Conservation (phyloP, 2,329 filamentous ascomycete genomes). For the Fusarium humuli region DNA sequence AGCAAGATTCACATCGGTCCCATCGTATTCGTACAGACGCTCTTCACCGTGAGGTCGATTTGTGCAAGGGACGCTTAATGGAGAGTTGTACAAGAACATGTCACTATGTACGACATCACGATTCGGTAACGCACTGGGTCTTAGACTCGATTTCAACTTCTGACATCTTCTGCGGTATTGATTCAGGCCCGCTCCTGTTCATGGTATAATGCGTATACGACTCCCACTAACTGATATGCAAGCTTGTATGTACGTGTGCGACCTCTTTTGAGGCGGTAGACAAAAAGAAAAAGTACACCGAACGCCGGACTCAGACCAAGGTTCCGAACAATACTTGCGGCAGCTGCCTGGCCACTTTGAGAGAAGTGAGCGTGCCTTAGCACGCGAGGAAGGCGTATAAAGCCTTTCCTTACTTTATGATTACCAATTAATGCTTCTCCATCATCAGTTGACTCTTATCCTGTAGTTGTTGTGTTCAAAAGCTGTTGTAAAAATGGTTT, state of each 20-base stretch:
- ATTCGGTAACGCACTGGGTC: neutral
- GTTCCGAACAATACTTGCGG: constrained; percentile 23
- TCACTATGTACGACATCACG: neutral
- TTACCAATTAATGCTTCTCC: constrained; percentile 34
- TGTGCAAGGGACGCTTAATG: neutral
- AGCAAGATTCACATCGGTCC: neutral
- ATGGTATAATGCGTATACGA: constrained; percentile 36
- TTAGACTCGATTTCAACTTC: constrained; percentile 1
- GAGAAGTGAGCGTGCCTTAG: constrained; percentile 20
- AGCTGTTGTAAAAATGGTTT: constrained; percentile 2
- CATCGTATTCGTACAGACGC: constrained; percentile 20
- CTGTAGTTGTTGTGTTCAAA: constrained; percentile 30
- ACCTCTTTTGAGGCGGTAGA: constrained; percentile 21
- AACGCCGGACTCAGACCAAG: constrained; percentile 37
- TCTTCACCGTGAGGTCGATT: constrained; percentile 14
- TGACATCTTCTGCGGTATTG: constrained; percentile 15
- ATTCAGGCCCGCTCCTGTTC: constrained; percentile 31
- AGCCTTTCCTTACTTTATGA: constrained; percentile 8
- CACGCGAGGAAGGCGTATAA: constrained; percentile 1
- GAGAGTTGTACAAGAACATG: neutral
- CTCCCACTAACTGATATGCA: constrained; percentile 20
- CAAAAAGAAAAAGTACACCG: constrained; percentile 24
- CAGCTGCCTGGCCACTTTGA: constrained; percentile 21
- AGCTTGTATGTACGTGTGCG: constrained; percentile 21
- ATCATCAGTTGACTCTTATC: constrained; percentile 10